Conservation (phyloP, 2,329 filamentous ascomycete species). For the Ophiocordyceps polyrhachis-furcata region DNA sequence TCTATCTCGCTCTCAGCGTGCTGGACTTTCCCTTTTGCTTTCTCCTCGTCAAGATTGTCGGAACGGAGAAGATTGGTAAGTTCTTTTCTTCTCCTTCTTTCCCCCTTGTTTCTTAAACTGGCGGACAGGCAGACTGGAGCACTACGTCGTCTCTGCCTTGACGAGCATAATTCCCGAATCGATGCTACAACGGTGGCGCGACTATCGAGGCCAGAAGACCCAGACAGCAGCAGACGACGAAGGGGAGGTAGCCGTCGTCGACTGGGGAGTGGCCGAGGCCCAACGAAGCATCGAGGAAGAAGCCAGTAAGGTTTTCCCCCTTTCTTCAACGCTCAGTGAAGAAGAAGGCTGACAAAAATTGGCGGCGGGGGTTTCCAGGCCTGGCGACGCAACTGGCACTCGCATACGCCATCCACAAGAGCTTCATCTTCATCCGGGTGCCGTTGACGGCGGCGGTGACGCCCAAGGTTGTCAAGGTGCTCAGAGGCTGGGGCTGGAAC, state of each 20-base stretch:
- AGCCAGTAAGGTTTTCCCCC: slow-evolving; percentile 43
- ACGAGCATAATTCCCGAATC: slow-evolving; percentile 40
- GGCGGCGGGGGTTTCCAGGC: slow-evolving; percentile 20
- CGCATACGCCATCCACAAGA: slow-evolving; percentile 95
- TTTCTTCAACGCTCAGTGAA: slow-evolving; percentile 9
- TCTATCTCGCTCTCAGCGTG: slow-evolving; percentile 68
- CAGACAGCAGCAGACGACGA: slow-evolving; percentile 20
- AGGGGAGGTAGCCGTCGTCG: slow-evolving; percentile 29
- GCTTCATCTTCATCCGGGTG: slow-evolving; percentile 89
- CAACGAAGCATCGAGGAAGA: slow-evolving; percentile 40
- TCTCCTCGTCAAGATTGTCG: slow-evolving; percentile 62
- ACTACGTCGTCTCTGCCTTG: slow-evolving; percentile 43
- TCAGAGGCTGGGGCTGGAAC: slow-evolving; percentile 83
- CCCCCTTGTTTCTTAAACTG: neutral
- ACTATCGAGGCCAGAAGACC: slow-evolving; percentile 28
- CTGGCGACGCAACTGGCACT: slow-evolving; percentile 69
- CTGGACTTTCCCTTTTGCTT: slow-evolving; percentile 95
- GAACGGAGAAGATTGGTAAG: slow-evolving; percentile 69
- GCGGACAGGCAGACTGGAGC: slow-evolving; percentile 39
- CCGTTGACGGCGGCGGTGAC: slow-evolving; percentile 79
- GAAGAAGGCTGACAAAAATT: neutral
- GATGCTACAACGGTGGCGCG: slow-evolving; percentile 32
- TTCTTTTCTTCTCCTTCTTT: neutral
- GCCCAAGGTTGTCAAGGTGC: slow-evolving; percentile 80
- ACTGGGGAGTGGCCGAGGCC: slow-evolving; percentile 45